A percentile compares a stretch with the other conserved stretches of the same genome.
phyloP scores from a whole-genome alignment of 2,329 filamentous ascomycete species.

The Trichoderma sp. region DNA sequence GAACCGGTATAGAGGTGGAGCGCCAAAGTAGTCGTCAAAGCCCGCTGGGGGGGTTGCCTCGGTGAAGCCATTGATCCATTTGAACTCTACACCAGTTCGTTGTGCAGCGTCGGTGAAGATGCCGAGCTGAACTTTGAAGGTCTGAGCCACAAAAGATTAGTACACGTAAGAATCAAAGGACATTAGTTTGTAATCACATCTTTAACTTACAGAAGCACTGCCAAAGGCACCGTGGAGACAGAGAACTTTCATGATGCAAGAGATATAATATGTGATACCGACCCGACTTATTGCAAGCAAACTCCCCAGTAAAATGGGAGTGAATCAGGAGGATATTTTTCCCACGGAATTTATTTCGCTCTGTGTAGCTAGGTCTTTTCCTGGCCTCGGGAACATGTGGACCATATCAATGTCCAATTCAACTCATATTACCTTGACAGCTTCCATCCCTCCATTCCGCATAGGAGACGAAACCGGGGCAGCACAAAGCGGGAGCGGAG shows the following conservation, averaged over 20 bases:
- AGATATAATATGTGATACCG: background rate
- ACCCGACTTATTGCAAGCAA: background rate
- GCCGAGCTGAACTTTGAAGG: constrained; percentile 55
- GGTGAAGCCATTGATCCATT: constrained; percentile 52
- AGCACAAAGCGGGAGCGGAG: background rate
- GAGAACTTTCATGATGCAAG: constrained; percentile 49
- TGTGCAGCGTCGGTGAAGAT: constrained; percentile 28
- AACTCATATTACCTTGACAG: background rate
- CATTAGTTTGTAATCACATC: background rate
- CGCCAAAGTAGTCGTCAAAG: constrained; percentile 57
- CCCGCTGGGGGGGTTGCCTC: constrained; percentile 50
- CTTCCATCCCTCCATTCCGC: background rate
- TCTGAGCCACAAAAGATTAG: constrained; percentile 34
- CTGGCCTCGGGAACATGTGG: background rate
- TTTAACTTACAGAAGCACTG: constrained; percentile 41
- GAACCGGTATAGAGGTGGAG: constrained; percentile 55
- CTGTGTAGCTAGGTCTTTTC: background rate
- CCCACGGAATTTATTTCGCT: background rate
- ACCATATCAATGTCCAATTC: background rate
- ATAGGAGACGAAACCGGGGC: background rate
- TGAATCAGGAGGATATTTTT: background rate
- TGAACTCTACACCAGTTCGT: constrained; percentile 35
- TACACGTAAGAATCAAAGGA: background rate
- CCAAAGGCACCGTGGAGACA: constrained; percentile 59
- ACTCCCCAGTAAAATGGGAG: background rate